A percentile compares a stretch with the other conserved stretches of the same genome.
These are phyloP conservation scores for Aquilaria sinensis DNA, from an alignment of 345 rosid genomes.

Conservation along the genomic window DNA sequence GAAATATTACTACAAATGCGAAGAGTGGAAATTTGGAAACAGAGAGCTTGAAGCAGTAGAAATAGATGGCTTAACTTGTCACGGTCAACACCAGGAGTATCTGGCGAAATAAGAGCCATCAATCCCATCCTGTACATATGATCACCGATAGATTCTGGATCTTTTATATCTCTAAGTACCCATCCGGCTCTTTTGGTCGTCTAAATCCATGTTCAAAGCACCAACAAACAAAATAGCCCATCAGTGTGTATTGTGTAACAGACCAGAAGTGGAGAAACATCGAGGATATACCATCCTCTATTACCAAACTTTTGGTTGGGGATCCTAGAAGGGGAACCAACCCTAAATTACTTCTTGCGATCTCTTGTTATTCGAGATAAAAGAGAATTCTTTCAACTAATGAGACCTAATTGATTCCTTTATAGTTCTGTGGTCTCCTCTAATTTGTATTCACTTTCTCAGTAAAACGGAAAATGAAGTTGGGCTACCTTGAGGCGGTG, in stretches of 20 bases:
- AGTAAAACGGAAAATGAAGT: neutral
- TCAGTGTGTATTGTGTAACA: no score
- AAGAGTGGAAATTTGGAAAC: neutral
- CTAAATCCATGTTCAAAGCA: slow-evolving; percentile 22
- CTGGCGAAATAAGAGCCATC: slow-evolving; percentile 75
- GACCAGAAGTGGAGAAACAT: neutral
- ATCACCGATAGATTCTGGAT: slow-evolving; percentile 86
- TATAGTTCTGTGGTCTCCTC: neutral
- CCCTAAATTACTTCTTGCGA: no score
- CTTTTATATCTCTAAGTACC: slow-evolving; percentile 61
- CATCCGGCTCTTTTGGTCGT: slow-evolving; percentile 94
- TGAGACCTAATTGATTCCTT: neutral
- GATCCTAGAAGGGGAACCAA: no score
- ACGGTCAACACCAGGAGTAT: slow-evolving; percentile 76
- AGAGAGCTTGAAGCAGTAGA: neutral
- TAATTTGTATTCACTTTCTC: neutral
- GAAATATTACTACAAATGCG: slow-evolving; percentile 2
- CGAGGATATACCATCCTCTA: neutral
- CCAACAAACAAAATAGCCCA: neutral
- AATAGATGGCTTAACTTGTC: slow-evolving; percentile 48
- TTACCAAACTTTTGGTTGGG: neutral
- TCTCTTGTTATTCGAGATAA: neutral
- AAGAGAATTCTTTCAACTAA: neutral
- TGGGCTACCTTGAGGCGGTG: slow-evolving; percentile 72
- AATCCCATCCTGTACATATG: slow-evolving; percentile 98